Base-by-base conservation (phyloP, 495 filamentous ascomycete genomes). In the Xylaria telfairii region DNA sequence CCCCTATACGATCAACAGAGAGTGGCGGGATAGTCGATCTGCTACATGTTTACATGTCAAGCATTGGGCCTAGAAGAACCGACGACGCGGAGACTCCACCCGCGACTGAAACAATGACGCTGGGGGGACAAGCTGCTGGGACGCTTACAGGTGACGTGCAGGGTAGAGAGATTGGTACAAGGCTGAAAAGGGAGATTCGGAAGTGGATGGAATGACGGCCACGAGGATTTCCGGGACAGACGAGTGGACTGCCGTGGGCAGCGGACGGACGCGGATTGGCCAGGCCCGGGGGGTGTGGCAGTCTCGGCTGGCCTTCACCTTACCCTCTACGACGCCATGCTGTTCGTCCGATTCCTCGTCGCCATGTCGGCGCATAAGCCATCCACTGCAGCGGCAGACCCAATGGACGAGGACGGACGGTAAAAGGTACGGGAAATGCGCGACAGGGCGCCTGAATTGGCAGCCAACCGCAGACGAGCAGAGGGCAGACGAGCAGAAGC, bases 141-240 rank as follows among this genome's bases (percentile, higher is more conserved):
- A 62, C 57, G 67, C 68, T 64, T 71, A 63, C 70, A 47, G 72
- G 59, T 78, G 76, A 78, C 76, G 75, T 77, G 76, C 76, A 78
- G 67, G 69, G 70, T 71, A 69, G 46, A 53, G 70, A 76, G 69
- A 78, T 72, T 74, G 72, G 74, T 76, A 75, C 76, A 78, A 78
- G 76, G 76, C 76, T 78, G 76, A 78, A 78, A 74, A 70, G 72
- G 72, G 76, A 70, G 70, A 76, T 73, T 61, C 67, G 57, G 71
- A 68, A 77, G 69, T 70, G 65, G 67, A 72, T 65, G 59, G 67
- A 54, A 75, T 67, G 21, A 62, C 44, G n/a, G 51, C 69, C 53
- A 71, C 62, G 41, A 71, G 53, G 63, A 10, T 53, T 66, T 60
- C 56, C 56, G 51, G 51, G 61, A 60, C 53, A 59, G 47, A 34